Base-by-base conservation (phyloP, 805 yeast species). In the Kodamaea restingae region DNA sequence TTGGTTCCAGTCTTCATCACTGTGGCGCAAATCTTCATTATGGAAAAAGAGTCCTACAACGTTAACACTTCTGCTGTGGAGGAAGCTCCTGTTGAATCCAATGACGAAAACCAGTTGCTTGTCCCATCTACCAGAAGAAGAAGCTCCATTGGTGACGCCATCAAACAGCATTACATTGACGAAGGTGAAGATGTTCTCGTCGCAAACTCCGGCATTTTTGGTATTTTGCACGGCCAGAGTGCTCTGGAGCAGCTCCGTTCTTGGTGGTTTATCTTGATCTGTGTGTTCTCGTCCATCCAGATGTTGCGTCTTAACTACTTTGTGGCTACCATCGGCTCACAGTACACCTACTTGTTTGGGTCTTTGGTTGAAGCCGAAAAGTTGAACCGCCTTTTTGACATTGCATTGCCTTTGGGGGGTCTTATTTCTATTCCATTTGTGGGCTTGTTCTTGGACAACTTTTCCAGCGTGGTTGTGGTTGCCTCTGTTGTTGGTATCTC, bases 271-370 rank as follows among this genome's bases (percentile, higher is more conserved):
- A 47, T 56, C 32, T 58, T 75, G 31, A 73, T 75, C 61, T 67
- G 76, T 47, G 35, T 61, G 20, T 74, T 74, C 51, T 63, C 77
- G n/a, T 73, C 76, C 15, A 67, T 76, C 42, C 78, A 71, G 56
- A 76, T 76, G 81, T 62, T 76, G 43, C 60, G 81, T 49, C 58
- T 76, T 40, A 76, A 76, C 56, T 76, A 76, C 56, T 76, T 76
- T 54, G 81, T 76, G 36, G 80, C 81, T 17, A 76, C 81, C 12
- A 64, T 76, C 41, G 68, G 71, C 38, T 65, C 80, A n/a, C 81
- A 76, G 51, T 76, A 76, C 49, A 54, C 70, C 9, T 76, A 58
- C 47, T 51, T 76, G 39, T 59, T 76, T 31, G 60, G 60, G 14
- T 72, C 77, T 0, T 43, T 58, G 11, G 42, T 45, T 7, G 42